A percentile compares a stretch with the other conserved stretches of the same genome.
Evolutionary conservation across 192 early-diverging fungal genomes (phyloP).

Genomic region (Mortierella antarctica): DNA sequence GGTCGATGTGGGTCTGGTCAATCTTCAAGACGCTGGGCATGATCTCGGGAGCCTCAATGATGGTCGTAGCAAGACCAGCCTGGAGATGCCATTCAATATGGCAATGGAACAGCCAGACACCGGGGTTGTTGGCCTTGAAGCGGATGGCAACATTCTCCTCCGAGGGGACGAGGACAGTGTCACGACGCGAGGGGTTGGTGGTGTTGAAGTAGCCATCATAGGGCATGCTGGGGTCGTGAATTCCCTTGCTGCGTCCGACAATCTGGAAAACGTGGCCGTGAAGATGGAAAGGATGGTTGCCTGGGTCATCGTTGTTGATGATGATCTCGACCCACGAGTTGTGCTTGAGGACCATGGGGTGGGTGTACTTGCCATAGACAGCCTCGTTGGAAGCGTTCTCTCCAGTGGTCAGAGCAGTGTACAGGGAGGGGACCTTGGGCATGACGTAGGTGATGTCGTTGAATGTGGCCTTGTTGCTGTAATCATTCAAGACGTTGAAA

Average conservation of each 20-base stretch:
- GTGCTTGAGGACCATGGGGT: constrained; percentile 71
- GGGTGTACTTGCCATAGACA: constrained; percentile 74
- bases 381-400: constrained; percentile 56
- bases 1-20: constrained; percentile 55
- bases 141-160: constrained; percentile 76
- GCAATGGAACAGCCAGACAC: constrained; percentile 89
- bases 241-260: constrained; percentile 66
- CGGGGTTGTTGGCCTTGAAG: constrained; percentile 85
- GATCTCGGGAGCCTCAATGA: constrained; percentile 79
- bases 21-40: constrained; percentile 65
- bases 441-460: constrained; percentile 76
- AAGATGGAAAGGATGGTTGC: constrained; percentile 83
- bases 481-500: constrained; percentile 75
- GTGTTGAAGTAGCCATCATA: constrained; percentile 54
- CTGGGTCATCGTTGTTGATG: constrained; percentile 80
- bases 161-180: constrained; percentile 78
- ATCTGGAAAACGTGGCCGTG: constrained; percentile 90
- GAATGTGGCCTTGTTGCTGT: constrained; percentile 84
- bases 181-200: constrained; percentile 75
- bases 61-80: constrained; percentile 74
- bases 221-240: constrained; percentile 59
- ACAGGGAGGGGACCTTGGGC: constrained; percentile 74
- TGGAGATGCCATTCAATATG: constrained; percentile 85
- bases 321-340: constrained; percentile 75
- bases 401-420: constrained; percentile 72